These are phyloP conservation scores for Lumnitzera racemosa DNA, from an alignment of 345 rosid genomes.

Conservation along the genomic window DNA sequence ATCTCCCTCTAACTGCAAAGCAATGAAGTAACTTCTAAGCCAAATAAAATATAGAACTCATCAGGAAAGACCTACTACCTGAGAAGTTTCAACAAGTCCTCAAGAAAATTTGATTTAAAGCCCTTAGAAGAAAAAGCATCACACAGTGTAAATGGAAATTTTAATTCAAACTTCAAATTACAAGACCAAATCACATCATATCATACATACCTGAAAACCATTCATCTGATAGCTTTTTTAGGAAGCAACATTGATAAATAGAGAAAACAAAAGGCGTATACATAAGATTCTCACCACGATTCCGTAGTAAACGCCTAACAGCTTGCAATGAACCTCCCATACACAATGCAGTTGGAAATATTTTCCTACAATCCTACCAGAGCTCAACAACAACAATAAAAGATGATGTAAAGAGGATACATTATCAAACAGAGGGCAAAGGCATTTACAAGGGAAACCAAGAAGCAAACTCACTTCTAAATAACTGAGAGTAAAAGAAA, in stretches of 20 bases:
- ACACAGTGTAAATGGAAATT: no score
- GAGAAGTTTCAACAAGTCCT: no score
- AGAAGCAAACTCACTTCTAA: not conserved
- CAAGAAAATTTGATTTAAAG: no score
- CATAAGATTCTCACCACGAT: conserved; percentile 55
- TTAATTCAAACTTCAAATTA: no score
- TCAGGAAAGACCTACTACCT: no score
- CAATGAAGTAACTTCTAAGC: no score
- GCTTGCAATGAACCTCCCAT: conserved; percentile 82
- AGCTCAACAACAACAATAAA: conserved; percentile 9
- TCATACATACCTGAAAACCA: no score
- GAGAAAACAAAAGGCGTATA: conserved; percentile 2
- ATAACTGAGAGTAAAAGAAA: not conserved
- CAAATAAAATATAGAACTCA: no score
- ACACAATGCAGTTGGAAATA: conserved; percentile 72
- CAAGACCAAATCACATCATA: no score
- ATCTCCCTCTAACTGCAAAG: no score
- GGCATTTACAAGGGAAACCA: not conserved
- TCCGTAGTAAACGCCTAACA: conserved; percentile 39
- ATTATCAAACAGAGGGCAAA: not conserved
- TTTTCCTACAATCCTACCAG: conserved; percentile 77
- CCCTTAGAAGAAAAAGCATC: no score
- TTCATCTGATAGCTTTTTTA: not conserved
- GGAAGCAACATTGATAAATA: not conserved
- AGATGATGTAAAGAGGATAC: not conserved